Conservation (phyloP, 257 asterid species). For the Lycium ferocissimum region DNA sequence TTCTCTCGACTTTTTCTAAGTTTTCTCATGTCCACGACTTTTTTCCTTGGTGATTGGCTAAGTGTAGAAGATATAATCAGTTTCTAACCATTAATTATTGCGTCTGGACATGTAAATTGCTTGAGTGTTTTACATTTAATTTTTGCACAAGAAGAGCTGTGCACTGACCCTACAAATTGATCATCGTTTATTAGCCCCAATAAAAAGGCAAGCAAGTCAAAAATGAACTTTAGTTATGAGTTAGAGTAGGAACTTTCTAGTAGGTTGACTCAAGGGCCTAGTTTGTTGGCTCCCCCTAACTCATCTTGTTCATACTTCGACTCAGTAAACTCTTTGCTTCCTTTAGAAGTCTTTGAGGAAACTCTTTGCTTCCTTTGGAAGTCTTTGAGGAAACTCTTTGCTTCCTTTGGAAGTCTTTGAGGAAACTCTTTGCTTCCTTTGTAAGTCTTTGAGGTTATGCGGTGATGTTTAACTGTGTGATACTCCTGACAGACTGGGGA, state of each 20-base stretch:
- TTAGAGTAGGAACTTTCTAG: not conserved
- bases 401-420: too few species aligned
- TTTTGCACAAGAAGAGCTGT: not conserved
- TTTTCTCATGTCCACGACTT: not conserved
- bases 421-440: too few species aligned
- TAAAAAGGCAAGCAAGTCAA: not conserved
- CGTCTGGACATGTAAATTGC: not conserved
- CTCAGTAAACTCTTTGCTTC: not conserved
- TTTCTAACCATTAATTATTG: conserved; percentile 3
- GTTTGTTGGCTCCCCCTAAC: not conserved
- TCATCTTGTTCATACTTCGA: not conserved
- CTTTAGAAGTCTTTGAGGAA: not conserved
- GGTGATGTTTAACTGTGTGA: not conserved
- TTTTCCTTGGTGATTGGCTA: not conserved
- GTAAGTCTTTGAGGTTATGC: not conserved
- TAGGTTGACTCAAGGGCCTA: not conserved
- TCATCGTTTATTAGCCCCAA: not conserved
- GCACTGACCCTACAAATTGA: not conserved
- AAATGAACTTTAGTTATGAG: not conserved
- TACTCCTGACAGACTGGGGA: not conserved
- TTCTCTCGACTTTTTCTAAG: not conserved
- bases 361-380: too few species aligned
- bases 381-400: too few species aligned
- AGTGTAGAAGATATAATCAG: not conserved
- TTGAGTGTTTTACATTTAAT: not conserved